These are phyloP conservation scores for Ilex asprella DNA, from an alignment of 257 asterid species.

Conservation along the genomic window DNA sequence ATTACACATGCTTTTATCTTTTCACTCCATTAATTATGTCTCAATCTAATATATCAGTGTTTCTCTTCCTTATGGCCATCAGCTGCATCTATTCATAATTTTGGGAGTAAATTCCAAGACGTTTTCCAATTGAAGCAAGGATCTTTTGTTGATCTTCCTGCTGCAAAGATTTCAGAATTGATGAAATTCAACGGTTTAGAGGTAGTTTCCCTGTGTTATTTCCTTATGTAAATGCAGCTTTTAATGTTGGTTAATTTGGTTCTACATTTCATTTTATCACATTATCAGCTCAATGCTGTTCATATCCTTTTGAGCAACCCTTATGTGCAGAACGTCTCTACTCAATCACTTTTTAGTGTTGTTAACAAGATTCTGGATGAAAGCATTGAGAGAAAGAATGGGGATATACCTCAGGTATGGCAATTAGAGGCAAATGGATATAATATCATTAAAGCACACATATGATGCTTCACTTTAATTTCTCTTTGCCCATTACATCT, in stretches of 20 bases:
- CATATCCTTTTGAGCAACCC: slow-evolving; percentile 23
- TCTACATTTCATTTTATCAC: slow-evolving; percentile 4
- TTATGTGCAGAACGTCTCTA: slow-evolving; percentile 60
- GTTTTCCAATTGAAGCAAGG: slow-evolving; percentile 42
- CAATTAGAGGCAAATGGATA: slow-evolving; percentile 12
- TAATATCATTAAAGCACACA: slow-evolving; percentile 5
- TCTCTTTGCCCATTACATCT: slow-evolving; percentile 4
- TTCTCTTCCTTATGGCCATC: slow-evolving; percentile 11
- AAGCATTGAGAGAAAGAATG: slow-evolving; percentile 69
- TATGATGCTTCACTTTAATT: not conserved
- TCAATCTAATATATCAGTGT: not conserved
- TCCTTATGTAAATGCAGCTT: not conserved
- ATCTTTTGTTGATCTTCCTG: slow-evolving; percentile 38
- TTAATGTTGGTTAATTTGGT: not conserved
- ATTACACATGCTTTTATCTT: not conserved
- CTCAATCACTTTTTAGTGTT: slow-evolving; percentile 62
- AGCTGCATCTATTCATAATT: slow-evolving; percentile 27
- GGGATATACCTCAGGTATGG: slow-evolving; percentile 78
- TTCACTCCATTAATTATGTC: not conserved
- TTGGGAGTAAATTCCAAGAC: slow-evolving; percentile 39
- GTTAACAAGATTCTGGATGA: slow-evolving; percentile 61
- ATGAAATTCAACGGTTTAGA: slow-evolving; percentile 68
- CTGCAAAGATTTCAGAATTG: slow-evolving; percentile 64
- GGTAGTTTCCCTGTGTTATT: slow-evolving; percentile 28
- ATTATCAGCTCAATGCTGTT: slow-evolving; percentile 9